A percentile compares a stretch with the other conserved stretches of the same genome.
phyloP scores from a whole-genome alignment of 78 protist species.

The Paulinella micropora region DNA sequence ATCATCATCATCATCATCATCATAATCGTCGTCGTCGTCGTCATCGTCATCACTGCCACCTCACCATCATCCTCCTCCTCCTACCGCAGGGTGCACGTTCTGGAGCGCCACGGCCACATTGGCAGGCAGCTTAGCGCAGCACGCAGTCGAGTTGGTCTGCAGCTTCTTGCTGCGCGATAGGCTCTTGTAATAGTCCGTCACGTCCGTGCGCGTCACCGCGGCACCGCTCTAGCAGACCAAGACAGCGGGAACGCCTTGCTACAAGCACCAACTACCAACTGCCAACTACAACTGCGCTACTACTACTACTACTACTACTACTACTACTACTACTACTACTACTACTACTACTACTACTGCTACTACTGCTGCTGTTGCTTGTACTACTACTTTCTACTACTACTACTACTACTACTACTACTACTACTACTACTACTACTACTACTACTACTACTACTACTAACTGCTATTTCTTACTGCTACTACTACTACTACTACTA shows the following conservation, averaged over 20 bases:
- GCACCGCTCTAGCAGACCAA: too few species aligned
- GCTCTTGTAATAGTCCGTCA: too few species aligned
- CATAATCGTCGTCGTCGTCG: background rate
- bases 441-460: background rate
- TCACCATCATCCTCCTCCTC: too few species aligned
- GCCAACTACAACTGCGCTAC: background rate
- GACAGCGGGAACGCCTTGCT: too few species aligned
- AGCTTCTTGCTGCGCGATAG: too few species aligned
- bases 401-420: background rate
- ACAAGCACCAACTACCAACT: too few species aligned
- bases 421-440: background rate
- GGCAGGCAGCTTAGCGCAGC: too few species aligned
- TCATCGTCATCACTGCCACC: background rate
- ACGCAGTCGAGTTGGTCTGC: too few species aligned
- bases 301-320: background rate
- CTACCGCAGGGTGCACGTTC: too few species aligned
- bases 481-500: background rate
- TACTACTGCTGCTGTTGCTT: background rate
- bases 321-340: background rate
- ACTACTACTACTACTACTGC: background rate
- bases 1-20: background rate
- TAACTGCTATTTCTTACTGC: background rate
- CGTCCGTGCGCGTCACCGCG: too few species aligned
- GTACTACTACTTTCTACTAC: background rate
- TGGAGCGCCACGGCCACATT: too few species aligned